Evolutionary conservation across 148 eudicot genomes (phyloP), one percentile per base, ranked within the genome.

Genomic region (Camellia granthamiana): DNA sequence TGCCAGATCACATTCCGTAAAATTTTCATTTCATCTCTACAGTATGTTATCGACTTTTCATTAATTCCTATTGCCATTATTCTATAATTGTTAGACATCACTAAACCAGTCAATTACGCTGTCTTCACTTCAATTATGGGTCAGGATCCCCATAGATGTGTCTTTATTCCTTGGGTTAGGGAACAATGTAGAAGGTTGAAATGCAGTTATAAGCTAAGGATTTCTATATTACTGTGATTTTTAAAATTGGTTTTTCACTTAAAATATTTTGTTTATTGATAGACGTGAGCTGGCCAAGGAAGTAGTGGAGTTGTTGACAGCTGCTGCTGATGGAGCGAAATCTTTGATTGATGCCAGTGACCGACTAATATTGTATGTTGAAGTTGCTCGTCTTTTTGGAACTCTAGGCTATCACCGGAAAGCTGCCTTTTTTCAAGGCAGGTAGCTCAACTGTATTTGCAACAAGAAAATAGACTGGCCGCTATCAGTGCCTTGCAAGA

Each of bases 401-500:
- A 86, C 86, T 78, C 89, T 96, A 79, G 99, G 98, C 82, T 94
- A 96, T 86, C 97, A 92, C 63, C 88, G 99, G 69, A 96, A 96
- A 91, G 98, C 99, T 77, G 99, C 98, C 47, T 96, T 96, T 85
- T 96, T 93, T 86, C 99, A 44, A 92, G 99, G 93, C 97, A 89
- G 87, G 97, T 96, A 76, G 99, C 99, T 82, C 99, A 96, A 86
- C 85, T 96, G 82, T 96, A 96, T 82, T 83, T 96, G 87, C 99
- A 93, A 82, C 98, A 96, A 85, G 99, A 96, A 83, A 93, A 86
- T 75, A 90, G 89, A 80, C 84, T 85, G 88, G 97, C 99, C 84
- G 99, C 99, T 81, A 91, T 89, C 61, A 96, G 98, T 86, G 98
- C 99, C 62, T 88, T 96, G 94, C 99, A 96, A 88, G 99, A 93